A percentile compares a stretch with the other conserved stretches of the same genome.
phyloP scores from a whole-genome alignment of 768 basidiomycete species.

The Phanerochaete carnosa region DNA sequence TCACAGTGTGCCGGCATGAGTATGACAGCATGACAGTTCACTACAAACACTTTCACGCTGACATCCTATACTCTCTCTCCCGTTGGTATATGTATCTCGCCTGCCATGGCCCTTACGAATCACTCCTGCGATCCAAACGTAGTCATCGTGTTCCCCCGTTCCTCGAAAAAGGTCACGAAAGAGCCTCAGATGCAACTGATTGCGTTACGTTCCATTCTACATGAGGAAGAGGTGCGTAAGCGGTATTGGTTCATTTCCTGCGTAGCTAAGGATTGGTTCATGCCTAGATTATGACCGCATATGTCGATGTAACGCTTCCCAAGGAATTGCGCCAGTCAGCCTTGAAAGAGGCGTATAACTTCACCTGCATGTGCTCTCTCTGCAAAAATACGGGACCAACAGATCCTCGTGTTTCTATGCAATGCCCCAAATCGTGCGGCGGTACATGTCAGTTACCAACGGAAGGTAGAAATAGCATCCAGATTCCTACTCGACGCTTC shows the following conservation, averaged over 20 bases:
- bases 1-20: neutral
- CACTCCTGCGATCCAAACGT: conserved; percentile 90
- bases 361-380: conserved; percentile 65
- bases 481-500: neutral
- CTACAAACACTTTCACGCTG: conserved; percentile 87
- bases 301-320: conserved; percentile 83
- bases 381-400: conserved; percentile 38
- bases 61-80: conserved; percentile 76
- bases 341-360: conserved; percentile 74
- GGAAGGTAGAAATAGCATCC: conserved; percentile 43
- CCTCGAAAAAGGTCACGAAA: conserved; percentile 30
- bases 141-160: conserved; percentile 83
- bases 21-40: conserved; percentile 53
- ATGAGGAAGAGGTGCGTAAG: conserved; percentile 64
- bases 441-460: conserved; percentile 58
- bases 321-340: conserved; percentile 46
- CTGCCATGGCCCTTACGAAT: conserved; percentile 76
- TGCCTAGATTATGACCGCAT: conserved; percentile 73
- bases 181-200: conserved; percentile 74
- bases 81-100: conserved; percentile 83
- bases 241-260: neutral
- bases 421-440: conserved; percentile 68
- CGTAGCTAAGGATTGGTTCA: neutral
- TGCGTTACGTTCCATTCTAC: conserved; percentile 58
- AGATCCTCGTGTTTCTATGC: conserved; percentile 68